Evolutionary conservation across 2,329 filamentous ascomycete species (phyloP), one percentile per base, ranked within the genome.

Genomic region (Zymoseptoria brevis): DNA sequence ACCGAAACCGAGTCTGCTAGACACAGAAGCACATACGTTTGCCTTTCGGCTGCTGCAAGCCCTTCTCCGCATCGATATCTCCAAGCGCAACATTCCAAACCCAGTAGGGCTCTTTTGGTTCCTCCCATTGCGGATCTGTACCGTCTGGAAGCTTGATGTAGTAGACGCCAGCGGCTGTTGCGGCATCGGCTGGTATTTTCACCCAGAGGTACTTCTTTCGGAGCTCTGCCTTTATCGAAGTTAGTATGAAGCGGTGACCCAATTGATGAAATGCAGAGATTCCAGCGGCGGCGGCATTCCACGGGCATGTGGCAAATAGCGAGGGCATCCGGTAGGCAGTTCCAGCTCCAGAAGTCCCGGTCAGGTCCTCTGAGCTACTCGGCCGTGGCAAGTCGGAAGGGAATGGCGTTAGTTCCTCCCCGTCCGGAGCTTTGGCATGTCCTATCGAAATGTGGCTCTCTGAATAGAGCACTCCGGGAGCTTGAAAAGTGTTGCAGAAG

Each of bases 51-150:
- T 66, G 45, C 54, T 71, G 68, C 35, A 71, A 60, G 19, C 69
- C 69, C 9, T 60, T 57, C 2, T 51, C 50, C 8, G 26, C 19
- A 50, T 71, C 67, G 51, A 67, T 60, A 4, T 61, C 60, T 48
- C 62, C 60, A 4, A 56, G 60, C 19, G 55, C 55, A 19, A 63
- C 54, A 54, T 71, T 63, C 64, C 66, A 71, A 41, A 72, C 53
- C 69, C 68, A 72, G 63, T 71, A 72, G 5, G 66, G 67, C 60
- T 70, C 67, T 22, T 54, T 56, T 4, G 70, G 70, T 59, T 71
- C 69, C 8, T 66, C 61, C 65, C 66, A 69, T 49, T 53, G 53
- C 5, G 63, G 65, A 53, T 67, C 66, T 19, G 62, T 60, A 13
- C 66, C 69, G 50, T 66, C 64, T 30, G 64, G 60, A 53, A 70